Evolutionary conservation across 192 early-diverging fungal genomes (phyloP), one percentile per base, ranked within the genome.

Genomic region (Backusella tuberculispora): DNA sequence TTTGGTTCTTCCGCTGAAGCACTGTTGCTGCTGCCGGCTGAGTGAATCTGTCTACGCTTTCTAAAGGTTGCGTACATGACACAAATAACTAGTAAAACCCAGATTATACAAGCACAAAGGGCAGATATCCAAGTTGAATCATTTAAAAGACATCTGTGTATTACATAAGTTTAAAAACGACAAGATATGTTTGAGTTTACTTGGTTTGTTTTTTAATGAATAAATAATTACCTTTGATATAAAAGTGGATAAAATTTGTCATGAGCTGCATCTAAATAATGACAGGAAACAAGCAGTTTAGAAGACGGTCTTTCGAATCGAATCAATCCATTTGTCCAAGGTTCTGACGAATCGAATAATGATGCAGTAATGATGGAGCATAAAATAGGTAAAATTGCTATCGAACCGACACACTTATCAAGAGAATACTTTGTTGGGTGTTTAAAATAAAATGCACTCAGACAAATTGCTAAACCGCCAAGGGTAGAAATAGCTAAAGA

Each of bases 361-460:
- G 43, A 41, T 5, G 48, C 48, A 14, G 74, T 76, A 6, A 67
- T 19, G 19, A 76, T 46, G 14, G 74, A 76, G 6, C 47, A 45
- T 37, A 76, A 42, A 15, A 76, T 17, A 15, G 67, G 67, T 37
- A 76, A 13, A 5, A 53, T 60, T 13, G 47, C 41, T 17, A 70
- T 21, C 34, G 24, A 40, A 14, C 48, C 66, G 14, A 76, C 50
- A 5, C 38, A 43, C 44, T 63, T 69, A 34, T 76, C 74, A 15
- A 47, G 29, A 10, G 19, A 24, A 48, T 66, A 65, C 21, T 45
- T 29, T 10, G 38, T 66, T 24, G 65, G n/a, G 19, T 19, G 40
- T 45, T 74, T 66, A 37, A 67, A 74, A 26, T 67, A 74, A 67
- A 45, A 74, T 2, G 73, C 73, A 21, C 45, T 14, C 6, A 74